Evolutionary conservation across 1,284 basidiomycete genomes (phyloP), one percentile per base, ranked within the genome.

Genomic region (Cronartium quercuum): DNA sequence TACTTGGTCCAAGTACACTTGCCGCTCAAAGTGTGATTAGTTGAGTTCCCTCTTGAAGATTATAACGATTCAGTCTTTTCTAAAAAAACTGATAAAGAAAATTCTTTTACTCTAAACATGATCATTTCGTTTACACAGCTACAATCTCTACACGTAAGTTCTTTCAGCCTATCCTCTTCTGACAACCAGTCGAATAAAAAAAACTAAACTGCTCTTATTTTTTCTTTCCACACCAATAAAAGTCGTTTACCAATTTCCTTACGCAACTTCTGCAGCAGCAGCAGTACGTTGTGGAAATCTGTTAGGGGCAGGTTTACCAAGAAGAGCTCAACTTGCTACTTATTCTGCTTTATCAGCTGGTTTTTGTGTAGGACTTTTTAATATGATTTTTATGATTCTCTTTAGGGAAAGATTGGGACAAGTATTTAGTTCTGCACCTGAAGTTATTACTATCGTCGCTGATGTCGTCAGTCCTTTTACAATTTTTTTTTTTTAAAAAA

Each of bases 211-310:
- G 21, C 7, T 35, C 21, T 21, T 5, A 4, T 9, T 40, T 37
- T 10, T 13, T 55, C 47, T 55, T 18, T 24, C 18, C 91, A 29
- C 29, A 29, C 29, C 29, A 29, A 29, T 2, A 29, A 29, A 29
- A 1, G 88, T 89, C 3, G 90, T 90, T 3, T 95, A 88, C 82
- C 93, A 95, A 82, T 90, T 90, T 0, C 92, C 92, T 0, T 92
- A 88, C 76, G 88, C 91, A 0, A 82, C 95, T 21, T 87, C 88
- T 68, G 86, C 94, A 7, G 92, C 93, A 0, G 85, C 89, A 0
- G 90, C 92, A 24, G 92, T 95, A 61, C 87, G 93, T 87, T 89
- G 80, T 29, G 84, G 82, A 75, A 79, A 68, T 73, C 68, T 76
- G 24, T 34, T 69, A 4, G 67, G 67, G 2, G 34, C 67, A 21